Base-by-base conservation (phyloP, 2,329 filamentous ascomycete genomes). In the Clonostachys byssicola region DNA sequence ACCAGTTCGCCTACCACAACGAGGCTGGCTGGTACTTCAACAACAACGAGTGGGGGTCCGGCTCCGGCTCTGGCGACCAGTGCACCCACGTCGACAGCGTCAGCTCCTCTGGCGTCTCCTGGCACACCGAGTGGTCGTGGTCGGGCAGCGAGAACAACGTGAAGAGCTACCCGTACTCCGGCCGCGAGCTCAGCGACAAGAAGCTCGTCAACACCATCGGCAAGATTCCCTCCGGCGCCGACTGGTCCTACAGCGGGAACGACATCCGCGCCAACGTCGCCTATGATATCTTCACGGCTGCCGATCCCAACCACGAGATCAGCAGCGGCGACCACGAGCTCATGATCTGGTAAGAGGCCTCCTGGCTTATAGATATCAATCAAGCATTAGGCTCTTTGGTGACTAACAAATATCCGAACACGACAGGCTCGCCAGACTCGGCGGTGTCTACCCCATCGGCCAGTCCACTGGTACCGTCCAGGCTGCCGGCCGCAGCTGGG, bases 231-330 rank as follows among this genome's bases (percentile, higher is more conserved):
- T 59, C 58, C 5, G 60, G 55, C 3, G 62, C 64, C 51, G 52
- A 56, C 7, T 70, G 65, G 60, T 52, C 49, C 55, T 68, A 65
- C 52, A 51, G 49, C 38, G 58, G 58, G 20, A 53, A 45, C 44
- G 49, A 55, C 47, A 47, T 63, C 41, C 66, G 80, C 23, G 76
- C 77, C 43, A 71, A 84, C 57, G 80, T 84, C 7, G 70, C 78
- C 6, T 84, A 82, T 58, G 78, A 83, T 56, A 59, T 83, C 42
- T 84, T 83, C 67, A 79, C 79, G 20, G 65, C 67, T 7, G 60
- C 61, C 6, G 49, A 58, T 18, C 68, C 72, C 23, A 67, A 70
- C 17, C 66, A 75, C 6, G 59, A 57, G 36, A 61, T 43, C 7
- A 49, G 41, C 36, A 47, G 43, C 23, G 57, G 73, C n/a, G 68